Percentiles rank a stretch among this genome's conserved stretches.
Conservation (phyloP, 306 rosid species). For the Acacia melanoxylon region DNA sequence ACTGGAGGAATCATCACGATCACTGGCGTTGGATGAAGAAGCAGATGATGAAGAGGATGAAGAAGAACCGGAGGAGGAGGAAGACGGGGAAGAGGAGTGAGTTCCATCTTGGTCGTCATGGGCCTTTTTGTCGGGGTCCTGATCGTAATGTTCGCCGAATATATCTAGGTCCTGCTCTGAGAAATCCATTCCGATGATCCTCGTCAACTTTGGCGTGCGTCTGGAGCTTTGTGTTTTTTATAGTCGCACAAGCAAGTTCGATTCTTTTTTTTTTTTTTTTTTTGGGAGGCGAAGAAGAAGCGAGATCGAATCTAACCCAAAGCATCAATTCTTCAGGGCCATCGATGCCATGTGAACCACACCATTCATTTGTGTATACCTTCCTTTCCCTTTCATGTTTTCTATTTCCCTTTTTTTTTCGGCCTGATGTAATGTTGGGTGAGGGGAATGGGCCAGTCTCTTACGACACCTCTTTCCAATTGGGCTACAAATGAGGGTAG, state of each 20-base stretch:
- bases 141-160: constrained; percentile 68
- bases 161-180: constrained; percentile 67
- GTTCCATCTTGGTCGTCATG: constrained; percentile 54
- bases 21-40: constrained; percentile 68
- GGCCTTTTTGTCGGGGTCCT: constrained; percentile 31
- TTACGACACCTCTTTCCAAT: no score
- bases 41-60: constrained; percentile 64
- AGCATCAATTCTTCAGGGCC: not conserved
- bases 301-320: not conserved
- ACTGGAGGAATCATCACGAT: constrained; percentile 57
- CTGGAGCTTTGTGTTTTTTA: not conserved
- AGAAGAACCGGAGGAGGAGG: constrained; percentile 53
- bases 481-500: not conserved
- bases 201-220: not conserved
- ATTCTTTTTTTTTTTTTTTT: not conserved
- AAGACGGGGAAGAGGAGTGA: constrained; percentile 63
- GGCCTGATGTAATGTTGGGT: not conserved
- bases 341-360: not conserved
- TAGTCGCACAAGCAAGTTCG: not conserved
- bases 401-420: no score
- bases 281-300: not conserved
- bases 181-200: constrained; percentile 54
- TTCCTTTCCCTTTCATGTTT: not conserved
- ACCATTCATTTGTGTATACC: not conserved
- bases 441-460: not conserved